Evolutionary conservation across 2,329 filamentous ascomycete species (phyloP), one percentile per base, ranked within the genome.

Genomic region (Cladosporium sp.): DNA sequence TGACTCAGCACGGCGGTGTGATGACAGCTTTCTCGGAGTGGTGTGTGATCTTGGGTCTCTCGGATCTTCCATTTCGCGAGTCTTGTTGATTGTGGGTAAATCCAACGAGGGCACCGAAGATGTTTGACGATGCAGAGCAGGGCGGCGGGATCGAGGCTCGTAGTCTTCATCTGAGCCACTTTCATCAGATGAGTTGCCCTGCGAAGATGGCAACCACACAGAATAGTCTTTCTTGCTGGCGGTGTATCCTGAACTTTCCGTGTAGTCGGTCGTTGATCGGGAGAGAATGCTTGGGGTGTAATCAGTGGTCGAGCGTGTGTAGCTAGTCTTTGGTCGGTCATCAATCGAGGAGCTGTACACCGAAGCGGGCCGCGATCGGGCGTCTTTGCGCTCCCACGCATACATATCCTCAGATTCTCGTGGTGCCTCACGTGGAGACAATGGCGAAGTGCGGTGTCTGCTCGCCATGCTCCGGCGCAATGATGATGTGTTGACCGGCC

Each of bases 101-200:
- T 82, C 79, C 69, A 78, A 65, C 21, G 79, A 78, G 28, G 82
- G 81, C 10, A 82, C 79, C 16, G 81, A 83, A n/a, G 81, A 83
- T 5, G 80, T 79, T 43, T 80, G 74, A 56, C 79, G 74, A 67
- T 81, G 80, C 63, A 77, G 70, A 53, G 71, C 67, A 34, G 79
- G 79, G 54, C 79, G 76, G 57, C 62, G 34, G 11, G 64, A 57
- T 49, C 59, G 56, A 60, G 67, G 65, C 18, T 67, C 58, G 21
- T 73, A 69, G 46, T 74, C 68, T 51, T 75, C 73, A n/a, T 72
- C 70, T 5, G 68, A 70, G 32, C 66, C 69, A 49, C 67, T 70
- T 14, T 73, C 70, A 26, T 75, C 75, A 43, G 74, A 72, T 14
- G 73, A 75, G 58, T 72, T 67, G 36, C 70, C 69, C 65, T 79